Evolutionary conservation across 768 basidiomycete species (phyloP).

Genomic region (Mycena metata): DNA sequence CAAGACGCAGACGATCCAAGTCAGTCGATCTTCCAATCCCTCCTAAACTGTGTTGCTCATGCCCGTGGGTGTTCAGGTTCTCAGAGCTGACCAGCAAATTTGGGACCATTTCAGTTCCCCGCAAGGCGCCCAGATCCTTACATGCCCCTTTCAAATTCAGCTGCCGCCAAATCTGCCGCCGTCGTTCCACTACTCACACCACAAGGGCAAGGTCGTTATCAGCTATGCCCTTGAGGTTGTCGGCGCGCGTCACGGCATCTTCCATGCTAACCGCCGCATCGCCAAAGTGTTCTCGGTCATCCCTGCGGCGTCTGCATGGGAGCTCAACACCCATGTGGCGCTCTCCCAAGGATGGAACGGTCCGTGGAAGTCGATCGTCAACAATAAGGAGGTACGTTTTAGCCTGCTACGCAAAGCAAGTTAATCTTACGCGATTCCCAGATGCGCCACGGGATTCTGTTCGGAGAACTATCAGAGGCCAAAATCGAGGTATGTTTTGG

Average conservation of each 20-base stretch:
- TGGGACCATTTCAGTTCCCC: slow-evolving; percentile 33
- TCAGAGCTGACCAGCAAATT: slow-evolving; percentile 26
- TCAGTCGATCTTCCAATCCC: not conserved
- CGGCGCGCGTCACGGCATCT: slow-evolving; percentile 26
- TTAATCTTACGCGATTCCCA: too few relatives aligned
- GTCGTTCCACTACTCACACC: slow-evolving; percentile 25
- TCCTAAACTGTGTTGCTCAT: not conserved
- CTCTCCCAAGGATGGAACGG: slow-evolving; percentile 27
- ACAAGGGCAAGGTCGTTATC: slow-evolving; percentile 17
- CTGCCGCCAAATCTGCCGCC: slow-evolving; percentile 29
- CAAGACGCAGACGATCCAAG: slow-evolving; percentile 24
- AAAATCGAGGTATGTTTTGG: slow-evolving; percentile 27
- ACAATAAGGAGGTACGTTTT: slow-evolving; percentile 3
- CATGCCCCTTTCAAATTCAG: slow-evolving; percentile 33
- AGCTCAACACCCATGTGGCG: slow-evolving; percentile 12
- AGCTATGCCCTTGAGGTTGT: slow-evolving; percentile 35
- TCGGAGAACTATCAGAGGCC: slow-evolving; percentile 33
- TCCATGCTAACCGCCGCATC: slow-evolving; percentile 29
- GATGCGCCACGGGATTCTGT: slow-evolving; percentile 28
- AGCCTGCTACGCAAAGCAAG: too few relatives aligned
- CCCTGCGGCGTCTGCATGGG: slow-evolving; percentile 19
- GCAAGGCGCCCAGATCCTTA: slow-evolving; percentile 15
- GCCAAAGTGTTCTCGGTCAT: slow-evolving; percentile 29
- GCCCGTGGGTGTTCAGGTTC: slow-evolving; percentile 1
- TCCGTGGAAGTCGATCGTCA: slow-evolving; percentile 20